Percentiles rank a stretch among this genome's conserved stretches.
These are phyloP conservation scores for Paecilomyces sp. DNA, from an alignment of 2,329 filamentous ascomycete genomes.

Conservation along the genomic window DNA sequence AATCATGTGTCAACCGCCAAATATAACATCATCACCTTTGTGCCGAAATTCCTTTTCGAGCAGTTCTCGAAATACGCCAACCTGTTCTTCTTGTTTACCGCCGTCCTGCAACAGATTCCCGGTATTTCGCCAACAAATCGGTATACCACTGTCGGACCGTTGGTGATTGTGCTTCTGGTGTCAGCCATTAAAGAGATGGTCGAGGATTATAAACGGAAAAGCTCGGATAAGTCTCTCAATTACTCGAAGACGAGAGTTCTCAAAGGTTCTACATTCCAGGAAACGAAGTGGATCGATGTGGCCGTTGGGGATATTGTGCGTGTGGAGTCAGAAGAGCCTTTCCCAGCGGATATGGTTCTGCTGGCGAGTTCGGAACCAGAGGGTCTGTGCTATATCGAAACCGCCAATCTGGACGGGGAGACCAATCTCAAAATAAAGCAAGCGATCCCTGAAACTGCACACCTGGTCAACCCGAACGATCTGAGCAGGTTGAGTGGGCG, in stretches of 20 bases:
- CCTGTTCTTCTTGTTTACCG: conserved; percentile 97
- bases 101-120: conserved; percentile 88
- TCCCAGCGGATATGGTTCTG: conserved; percentile 87
- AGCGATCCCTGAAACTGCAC: conserved; percentile 82
- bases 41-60: conserved; percentile 95
- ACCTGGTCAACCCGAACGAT: conserved; percentile 79
- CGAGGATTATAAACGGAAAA: conserved; percentile 85
- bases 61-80: conserved; percentile 99
- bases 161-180: conserved; percentile 83
- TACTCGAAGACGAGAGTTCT: conserved; percentile 77
- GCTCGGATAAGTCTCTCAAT: conserved; percentile 80
- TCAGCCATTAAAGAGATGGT: conserved; percentile 91
- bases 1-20: conserved; percentile 98
- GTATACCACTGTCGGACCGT: conserved; percentile 94
- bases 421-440: conserved; percentile 99
- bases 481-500: conserved; percentile 78
- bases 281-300: conserved; percentile 90
- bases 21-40: conserved; percentile 87
- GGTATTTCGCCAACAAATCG: conserved; percentile 88
- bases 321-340: conserved; percentile 89
- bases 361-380: conserved; percentile 94
- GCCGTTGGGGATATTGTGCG: conserved; percentile 86
- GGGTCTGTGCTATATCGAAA: conserved; percentile 97
- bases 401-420: conserved; percentile 93
- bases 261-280: conserved; percentile 73